Evolutionary conservation across 2,329 filamentous ascomycete genomes (phyloP), one percentile per base, ranked within the genome.

Genomic region (Fusarium solani-melongenae): DNA sequence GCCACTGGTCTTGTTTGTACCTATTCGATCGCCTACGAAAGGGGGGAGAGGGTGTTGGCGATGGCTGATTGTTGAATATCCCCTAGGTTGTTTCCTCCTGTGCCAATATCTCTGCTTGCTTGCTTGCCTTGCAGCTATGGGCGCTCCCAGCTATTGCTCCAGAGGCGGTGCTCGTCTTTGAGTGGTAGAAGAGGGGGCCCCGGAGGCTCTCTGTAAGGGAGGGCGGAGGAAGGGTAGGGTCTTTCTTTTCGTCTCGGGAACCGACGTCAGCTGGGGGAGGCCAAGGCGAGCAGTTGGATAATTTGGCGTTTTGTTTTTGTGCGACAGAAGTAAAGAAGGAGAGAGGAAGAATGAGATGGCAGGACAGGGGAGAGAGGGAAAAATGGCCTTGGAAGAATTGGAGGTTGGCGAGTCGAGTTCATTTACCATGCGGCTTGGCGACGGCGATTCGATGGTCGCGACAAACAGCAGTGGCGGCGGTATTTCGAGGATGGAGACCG

Each of bases 371-470:
- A 51, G 22, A 41, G 44, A 41, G 57, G 29, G 34, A 24, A 71
- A 44, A 66, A 33, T 15, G 31, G 51, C 9, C 27, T 57, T 46
- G 36, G 64, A 17, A 67, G 53, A 69, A 36, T 56, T 65, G 69
- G 69, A 70, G 70, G 70, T 72, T 72, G 70, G 71, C 61, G 66
- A 73, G 66, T 71, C 61, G 66, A 73, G 62, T 71, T 71, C 63
- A 73, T 73, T 73, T 71, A 67, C 67, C 56, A 41, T 67, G 34
- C 46, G 58, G 31, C 62, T 71, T 64, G 67, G 68, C 67, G 58
- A 66, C 64, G 63, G 57, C 57, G 57, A 60, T 55, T 62, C 57
- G 57, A 71, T 71, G 58, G 67, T 63, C 56, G 55, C 56, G 31
- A 61, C 20, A 34, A 65, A 55, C 56, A 71, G 60, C 67, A 71